Conservation (phyloP, 2,329 filamentous ascomycete genomes). For the Fusarium pseudoanthophilum region DNA sequence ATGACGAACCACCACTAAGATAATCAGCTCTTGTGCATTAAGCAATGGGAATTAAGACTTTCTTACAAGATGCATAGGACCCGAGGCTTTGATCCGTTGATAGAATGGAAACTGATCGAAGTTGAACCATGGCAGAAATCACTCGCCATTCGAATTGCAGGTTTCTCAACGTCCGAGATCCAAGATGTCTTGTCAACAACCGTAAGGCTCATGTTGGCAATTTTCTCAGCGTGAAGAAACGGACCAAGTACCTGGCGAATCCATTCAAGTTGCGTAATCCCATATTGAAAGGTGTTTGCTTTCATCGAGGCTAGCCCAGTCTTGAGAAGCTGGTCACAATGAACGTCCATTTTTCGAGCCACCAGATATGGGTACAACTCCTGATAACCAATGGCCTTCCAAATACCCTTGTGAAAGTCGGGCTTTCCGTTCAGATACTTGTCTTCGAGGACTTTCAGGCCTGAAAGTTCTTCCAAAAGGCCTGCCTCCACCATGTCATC, state of each 20-base stretch:
- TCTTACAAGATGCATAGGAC: not conserved
- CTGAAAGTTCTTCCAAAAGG: not conserved
- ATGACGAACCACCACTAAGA: not conserved
- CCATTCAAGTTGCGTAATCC: not conserved
- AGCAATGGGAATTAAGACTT: not conserved
- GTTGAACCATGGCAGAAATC: not conserved
- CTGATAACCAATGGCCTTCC: not conserved
- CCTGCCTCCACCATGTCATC: not conserved
- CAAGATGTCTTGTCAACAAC: not conserved
- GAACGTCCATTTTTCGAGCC: rapidly evolving
- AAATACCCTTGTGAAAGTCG: not conserved
- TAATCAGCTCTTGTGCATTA: not conserved
- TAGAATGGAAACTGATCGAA: not conserved
- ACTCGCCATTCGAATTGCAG: not conserved
- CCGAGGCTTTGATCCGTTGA: not conserved
- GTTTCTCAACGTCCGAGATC: not conserved
- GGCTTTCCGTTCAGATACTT: not conserved
- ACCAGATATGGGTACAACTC: not conserved
- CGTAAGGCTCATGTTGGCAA: not conserved
- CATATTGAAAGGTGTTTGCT: not conserved
- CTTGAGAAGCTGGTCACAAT: not conserved
- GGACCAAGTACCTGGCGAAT: not conserved
- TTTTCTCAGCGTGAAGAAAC: not conserved
- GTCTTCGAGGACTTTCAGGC: not conserved
- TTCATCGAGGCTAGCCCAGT: not conserved